These are phyloP conservation scores for Entophlyctis luteolus DNA, from an alignment of 192 early-diverging fungal species.

Conservation along the genomic window DNA sequence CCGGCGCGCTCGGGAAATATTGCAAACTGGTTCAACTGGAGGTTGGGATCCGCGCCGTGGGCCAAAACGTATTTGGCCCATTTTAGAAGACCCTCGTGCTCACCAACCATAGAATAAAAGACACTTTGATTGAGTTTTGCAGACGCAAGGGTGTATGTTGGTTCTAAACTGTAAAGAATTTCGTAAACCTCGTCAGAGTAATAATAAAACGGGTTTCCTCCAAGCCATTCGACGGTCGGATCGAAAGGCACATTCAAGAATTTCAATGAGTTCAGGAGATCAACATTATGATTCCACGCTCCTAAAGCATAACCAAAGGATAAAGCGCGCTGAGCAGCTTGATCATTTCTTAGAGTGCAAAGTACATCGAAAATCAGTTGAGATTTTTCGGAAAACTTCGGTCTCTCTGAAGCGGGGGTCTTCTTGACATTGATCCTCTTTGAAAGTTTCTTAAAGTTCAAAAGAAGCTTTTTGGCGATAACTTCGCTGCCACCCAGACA, in stretches of 20 bases:
- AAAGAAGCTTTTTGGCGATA: neutral
- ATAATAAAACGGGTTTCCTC: neutral
- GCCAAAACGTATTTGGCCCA: neutral
- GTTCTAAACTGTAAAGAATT: neutral
- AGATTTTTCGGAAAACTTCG: too few species aligned
- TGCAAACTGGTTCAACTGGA: neutral
- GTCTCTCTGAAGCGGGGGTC: neutral
- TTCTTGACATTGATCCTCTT: neutral
- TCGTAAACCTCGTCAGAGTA: neutral
- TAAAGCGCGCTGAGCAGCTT: neutral
- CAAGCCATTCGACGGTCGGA: neutral
- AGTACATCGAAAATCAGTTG: too few species aligned
- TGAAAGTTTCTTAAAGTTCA: neutral
- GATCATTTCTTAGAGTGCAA: too few species aligned
- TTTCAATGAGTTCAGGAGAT: neutral
- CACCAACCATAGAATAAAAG: neutral
- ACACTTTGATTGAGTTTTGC: neutral
- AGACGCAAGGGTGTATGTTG: neutral
- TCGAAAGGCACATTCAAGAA: neutral
- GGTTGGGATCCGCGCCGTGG: neutral
- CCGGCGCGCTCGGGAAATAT: neutral
- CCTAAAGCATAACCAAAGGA: neutral
- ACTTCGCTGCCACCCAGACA: neutral
- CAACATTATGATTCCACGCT: neutral
- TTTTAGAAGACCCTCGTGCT: neutral